Conservation (phyloP, 163 green algal species). For the Coccomyxa subellipsoidea region DNA sequence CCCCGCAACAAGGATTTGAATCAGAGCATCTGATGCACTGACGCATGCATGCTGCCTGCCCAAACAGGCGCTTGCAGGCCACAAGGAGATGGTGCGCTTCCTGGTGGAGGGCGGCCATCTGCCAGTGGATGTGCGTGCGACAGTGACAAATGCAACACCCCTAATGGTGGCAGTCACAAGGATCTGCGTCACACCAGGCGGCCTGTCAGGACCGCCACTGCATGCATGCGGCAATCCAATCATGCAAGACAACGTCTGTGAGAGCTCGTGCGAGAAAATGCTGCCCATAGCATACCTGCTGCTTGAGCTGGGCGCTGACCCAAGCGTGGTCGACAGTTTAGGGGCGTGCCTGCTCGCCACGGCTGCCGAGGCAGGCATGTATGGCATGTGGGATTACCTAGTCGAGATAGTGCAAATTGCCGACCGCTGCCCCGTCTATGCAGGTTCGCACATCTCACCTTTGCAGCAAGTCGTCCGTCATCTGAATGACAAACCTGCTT, state of each 20-base stretch:
- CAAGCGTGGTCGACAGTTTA: neutral
- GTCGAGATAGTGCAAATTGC: neutral
- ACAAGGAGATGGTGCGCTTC: neutral
- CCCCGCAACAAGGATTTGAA: too few relatives aligned
- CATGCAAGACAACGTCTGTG: neutral
- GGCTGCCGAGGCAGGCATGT: neutral
- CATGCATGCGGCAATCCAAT: neutral
- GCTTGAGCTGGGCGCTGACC: neutral
- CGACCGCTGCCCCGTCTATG: neutral
- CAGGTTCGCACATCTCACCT: neutral
- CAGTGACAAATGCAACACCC: neutral
- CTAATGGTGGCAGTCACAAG: neutral
- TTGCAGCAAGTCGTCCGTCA: too few relatives aligned
- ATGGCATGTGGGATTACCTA: neutral
- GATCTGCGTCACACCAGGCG: neutral
- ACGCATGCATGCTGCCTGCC: too few relatives aligned
- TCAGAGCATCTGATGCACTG: too few relatives aligned
- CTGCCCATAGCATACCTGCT: neutral
- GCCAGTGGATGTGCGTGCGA: neutral
- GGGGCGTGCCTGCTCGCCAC: neutral
- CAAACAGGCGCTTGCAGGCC: neutral
- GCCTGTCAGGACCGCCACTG: too few relatives aligned
- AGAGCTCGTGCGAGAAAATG: neutral
- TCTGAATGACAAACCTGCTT: too few relatives aligned
- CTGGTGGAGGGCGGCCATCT: neutral